Evolutionary conservation across 805 yeast genomes (phyloP).

Genomic region (Nakazawaea sp.): DNA sequence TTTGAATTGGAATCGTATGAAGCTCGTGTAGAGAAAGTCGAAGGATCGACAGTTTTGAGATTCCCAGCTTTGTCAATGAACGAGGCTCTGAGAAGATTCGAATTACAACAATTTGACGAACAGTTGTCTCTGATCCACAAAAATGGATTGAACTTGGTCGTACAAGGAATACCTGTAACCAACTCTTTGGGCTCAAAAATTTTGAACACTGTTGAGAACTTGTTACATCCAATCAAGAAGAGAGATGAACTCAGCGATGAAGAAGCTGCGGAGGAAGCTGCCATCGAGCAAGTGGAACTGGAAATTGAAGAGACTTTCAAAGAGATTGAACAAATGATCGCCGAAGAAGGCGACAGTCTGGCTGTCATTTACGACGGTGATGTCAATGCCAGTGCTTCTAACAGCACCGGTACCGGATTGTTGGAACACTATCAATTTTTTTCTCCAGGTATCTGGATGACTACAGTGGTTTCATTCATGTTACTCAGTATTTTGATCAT

Average conservation of each 20-base stretch:
- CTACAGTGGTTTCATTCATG: constrained; percentile 57
- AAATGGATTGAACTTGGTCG: constrained; percentile 15
- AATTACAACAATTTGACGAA: constrained; percentile 6
- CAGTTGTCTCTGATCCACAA: constrained; percentile 10
- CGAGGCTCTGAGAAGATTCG: not conserved
- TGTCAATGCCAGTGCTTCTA: not conserved
- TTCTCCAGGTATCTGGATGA: constrained; percentile 77
- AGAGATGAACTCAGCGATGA: not conserved
- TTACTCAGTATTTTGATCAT: constrained; percentile 48
- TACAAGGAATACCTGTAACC: constrained; percentile 25
- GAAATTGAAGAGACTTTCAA: constrained; percentile 24
- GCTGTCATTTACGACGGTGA: not conserved
- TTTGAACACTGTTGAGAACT: not conserved
- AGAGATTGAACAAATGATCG: constrained; percentile 20
- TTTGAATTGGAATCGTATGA: no score
- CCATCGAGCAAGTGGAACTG: constrained; percentile 19
- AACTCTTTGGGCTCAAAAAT: constrained; percentile 6
- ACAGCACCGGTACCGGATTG: constrained; percentile 24
- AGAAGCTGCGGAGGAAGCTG: constrained; percentile 11
- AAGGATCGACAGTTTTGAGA: no score
- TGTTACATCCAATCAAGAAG: not conserved
- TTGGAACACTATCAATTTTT: constrained; percentile 66
- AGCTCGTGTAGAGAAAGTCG: no score
- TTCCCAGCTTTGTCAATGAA: constrained; percentile 8
- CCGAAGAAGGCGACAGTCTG: constrained; percentile 14